Base-by-base conservation (phyloP, 306 rosid genomes). In the Oxytropis ochrocephala region DNA sequence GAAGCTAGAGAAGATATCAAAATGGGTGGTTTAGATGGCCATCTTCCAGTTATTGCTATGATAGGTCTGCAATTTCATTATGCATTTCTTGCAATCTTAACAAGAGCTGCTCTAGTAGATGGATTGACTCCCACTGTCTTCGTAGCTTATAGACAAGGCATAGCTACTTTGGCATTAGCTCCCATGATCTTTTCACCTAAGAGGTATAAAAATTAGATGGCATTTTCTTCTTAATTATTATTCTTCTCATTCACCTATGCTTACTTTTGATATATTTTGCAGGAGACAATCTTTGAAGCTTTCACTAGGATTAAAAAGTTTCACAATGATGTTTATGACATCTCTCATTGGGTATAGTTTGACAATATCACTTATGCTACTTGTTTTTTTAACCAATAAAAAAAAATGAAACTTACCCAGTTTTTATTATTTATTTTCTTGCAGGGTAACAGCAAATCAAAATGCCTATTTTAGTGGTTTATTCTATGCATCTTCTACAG, bases 71-170 rank as follows among this genome's bases (percentile, higher is more conserved):
- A 88, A 52, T 39, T 80, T 72, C 77, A 79, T 54, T 88, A 84
- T 39, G 84, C 92, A 63, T 80, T 79, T 0, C 84, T 86, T 47
- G 76, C 92, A 38, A 84, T 91, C 32, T 70, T 82, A 77, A 82
- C 89, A 3, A 77, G 89, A 44, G 87, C 86, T 51, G 97, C 92
- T 69, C 72, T 88, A 14, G 8, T 86, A 35, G 84, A 85, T 30
- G 95, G 97, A 24, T 79, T 80, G 92, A 88, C 85, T 70, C 78
- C 95, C 1, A 83, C 87, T 0, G 86, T 83, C 3, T 84, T 84
- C 43, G 89, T 88, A 18, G 85, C 66, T 2, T 88, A 91, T 48
- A 79, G 97, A 30, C 92, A 91, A 69, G 89, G 75, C 67, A 57
- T 86, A 72, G 92, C 90, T 70, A 84, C 95, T 56, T 74, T 88